Evolutionary conservation across 1,284 basidiomycete species (phyloP).

Genomic region (Kwoniella shivajii): DNA sequence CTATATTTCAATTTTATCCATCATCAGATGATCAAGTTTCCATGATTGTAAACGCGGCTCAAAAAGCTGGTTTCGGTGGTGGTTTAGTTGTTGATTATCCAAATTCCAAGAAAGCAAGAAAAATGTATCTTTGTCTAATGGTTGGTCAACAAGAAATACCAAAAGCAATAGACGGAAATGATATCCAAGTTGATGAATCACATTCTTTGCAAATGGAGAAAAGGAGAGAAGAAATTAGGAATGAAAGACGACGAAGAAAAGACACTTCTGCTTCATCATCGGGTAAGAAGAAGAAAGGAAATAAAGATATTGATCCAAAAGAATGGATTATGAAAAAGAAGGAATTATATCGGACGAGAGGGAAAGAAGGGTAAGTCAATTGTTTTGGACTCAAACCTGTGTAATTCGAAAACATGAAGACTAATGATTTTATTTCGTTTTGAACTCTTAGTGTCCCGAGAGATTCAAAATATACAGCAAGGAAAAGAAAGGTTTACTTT

Average conservation of each 20-base stretch:
- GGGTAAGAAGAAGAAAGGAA: constrained; percentile 33
- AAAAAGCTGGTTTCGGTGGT: constrained; percentile 94
- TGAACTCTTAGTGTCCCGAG: constrained; percentile 46
- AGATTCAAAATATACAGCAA: constrained; percentile 55
- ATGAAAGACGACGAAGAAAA: constrained; percentile 45
- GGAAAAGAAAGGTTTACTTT: constrained; percentile 48
- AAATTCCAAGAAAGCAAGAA: constrained; percentile 90
- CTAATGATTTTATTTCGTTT: background rate
- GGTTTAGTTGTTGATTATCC: constrained; percentile 97
- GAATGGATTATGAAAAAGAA: constrained; percentile 63
- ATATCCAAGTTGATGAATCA: constrained; percentile 56
- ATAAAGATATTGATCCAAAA: constrained; percentile 52
- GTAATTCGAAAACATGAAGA: no score
- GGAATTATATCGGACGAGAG: constrained; percentile 60
- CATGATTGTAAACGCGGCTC: constrained; percentile 90
- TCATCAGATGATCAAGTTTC: constrained; percentile 93
- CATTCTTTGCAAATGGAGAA: constrained; percentile 66
- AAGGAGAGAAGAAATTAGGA: constrained; percentile 54
- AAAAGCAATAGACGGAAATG: constrained; percentile 71
- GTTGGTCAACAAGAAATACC: constrained; percentile 72
- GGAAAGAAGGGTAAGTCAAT: constrained; percentile 57
- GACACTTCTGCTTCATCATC: constrained; percentile 23
- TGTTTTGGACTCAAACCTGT: no score
- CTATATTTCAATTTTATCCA: constrained; percentile 95
- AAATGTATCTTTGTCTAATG: constrained; percentile 86